These are phyloP conservation scores for Trypanosoma melophagium DNA, from an alignment of 208 protist species.

Conservation along the genomic window DNA sequence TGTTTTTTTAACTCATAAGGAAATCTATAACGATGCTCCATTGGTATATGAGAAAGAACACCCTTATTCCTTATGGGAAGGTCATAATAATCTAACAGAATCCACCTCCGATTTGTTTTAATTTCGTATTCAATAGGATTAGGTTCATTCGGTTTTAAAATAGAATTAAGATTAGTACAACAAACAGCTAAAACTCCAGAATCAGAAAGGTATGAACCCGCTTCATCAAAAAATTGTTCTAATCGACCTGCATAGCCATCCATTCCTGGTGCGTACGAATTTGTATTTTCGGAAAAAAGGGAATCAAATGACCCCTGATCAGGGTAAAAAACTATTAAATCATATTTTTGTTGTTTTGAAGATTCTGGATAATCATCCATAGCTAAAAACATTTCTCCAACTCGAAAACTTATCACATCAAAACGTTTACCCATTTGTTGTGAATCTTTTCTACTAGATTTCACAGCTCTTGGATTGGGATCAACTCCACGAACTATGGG, in stretches of 20 bases:
- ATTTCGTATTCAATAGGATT: slow-evolving; percentile 91
- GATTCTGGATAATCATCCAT: neutral
- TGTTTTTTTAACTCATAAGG: slow-evolving; percentile 37
- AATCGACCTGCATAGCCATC: slow-evolving; percentile 62
- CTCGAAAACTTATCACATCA: slow-evolving; percentile 70
- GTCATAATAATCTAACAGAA: slow-evolving; percentile 92
- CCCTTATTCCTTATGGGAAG: slow-evolving; percentile 49
- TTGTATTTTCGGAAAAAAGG: slow-evolving; percentile 35
- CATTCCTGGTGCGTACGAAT: slow-evolving; percentile 55
- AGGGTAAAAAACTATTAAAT: slow-evolving; percentile 76
- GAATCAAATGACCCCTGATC: slow-evolving; percentile 62
- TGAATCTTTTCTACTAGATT: slow-evolving; percentile 53
- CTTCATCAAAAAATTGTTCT: slow-evolving; percentile 85
- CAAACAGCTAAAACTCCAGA: slow-evolving; percentile 76
- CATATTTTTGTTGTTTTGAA: slow-evolving; percentile 41
- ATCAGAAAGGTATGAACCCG: slow-evolving; percentile 52
- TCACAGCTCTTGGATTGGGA: slow-evolving; percentile 60
- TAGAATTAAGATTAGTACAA: slow-evolving; percentile 78
- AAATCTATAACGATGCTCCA: slow-evolving; percentile 21
- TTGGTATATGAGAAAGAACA: slow-evolving; percentile 19
- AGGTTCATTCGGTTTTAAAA: slow-evolving; percentile 61
- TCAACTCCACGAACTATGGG: slow-evolving; percentile 84
- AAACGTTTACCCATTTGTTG: slow-evolving; percentile 34
- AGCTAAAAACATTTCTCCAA: slow-evolving; percentile 67
- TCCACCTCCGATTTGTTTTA: slow-evolving; percentile 80